These are phyloP conservation scores for Syzygium syzygioides DNA, from an alignment of 441 rosid genomes.

Conservation along the genomic window DNA sequence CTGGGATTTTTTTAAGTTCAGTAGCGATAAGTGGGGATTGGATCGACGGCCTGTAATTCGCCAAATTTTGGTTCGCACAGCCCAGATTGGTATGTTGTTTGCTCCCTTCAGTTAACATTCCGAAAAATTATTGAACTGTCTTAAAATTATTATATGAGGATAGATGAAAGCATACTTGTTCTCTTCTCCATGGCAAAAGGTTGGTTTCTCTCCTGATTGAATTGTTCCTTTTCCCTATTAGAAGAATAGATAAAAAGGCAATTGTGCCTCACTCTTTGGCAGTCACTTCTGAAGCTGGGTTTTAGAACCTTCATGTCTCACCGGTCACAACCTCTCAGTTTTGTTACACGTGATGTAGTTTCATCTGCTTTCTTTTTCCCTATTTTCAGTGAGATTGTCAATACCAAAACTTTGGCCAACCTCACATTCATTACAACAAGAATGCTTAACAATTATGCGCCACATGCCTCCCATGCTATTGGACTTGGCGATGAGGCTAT, in stretches of 20 bases:
- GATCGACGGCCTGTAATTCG: constrained; percentile 46
- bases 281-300: neutral
- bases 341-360: neutral
- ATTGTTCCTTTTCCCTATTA: neutral
- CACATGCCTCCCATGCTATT: neutral
- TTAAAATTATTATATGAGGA: neutral
- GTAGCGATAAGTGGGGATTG: constrained; percentile 60
- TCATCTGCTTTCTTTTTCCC: neutral
- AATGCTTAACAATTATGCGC: neutral
- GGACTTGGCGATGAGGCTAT: neutral
- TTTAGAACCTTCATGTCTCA: neutral
- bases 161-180: neutral
- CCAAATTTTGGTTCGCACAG: constrained; percentile 48
- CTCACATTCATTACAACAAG: neutral
- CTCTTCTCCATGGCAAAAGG: neutral
- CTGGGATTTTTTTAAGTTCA: constrained; percentile 81
- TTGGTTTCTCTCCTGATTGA: neutral
- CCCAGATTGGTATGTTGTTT: constrained; percentile 64
- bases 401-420: neutral
- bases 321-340: neutral
- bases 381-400: neutral
- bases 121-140: neutral
- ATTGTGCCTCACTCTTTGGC: neutral
- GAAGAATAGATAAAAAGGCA: neutral
- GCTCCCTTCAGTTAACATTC: neutral